Conservation (phyloP, 2,329 filamentous ascomycete genomes). For the Ophiosphaerella korrae region DNA sequence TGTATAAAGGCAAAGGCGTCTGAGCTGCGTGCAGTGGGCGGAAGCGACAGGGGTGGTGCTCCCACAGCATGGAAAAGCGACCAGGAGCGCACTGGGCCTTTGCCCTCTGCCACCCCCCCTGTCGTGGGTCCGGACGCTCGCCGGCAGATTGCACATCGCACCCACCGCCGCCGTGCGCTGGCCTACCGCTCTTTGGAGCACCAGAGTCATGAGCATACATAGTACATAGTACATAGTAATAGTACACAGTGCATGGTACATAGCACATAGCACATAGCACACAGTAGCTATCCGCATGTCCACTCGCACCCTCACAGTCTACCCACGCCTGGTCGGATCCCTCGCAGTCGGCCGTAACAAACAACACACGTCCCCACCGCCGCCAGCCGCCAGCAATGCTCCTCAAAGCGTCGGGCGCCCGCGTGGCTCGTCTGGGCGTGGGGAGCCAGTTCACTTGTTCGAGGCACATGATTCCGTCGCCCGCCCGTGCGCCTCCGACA, state of each 20-base stretch:
- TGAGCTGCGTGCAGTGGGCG: constrained; percentile 7
- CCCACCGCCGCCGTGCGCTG: constrained; percentile 11
- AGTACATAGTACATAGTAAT: no score
- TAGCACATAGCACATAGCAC: no score
- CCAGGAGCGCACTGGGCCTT: constrained; percentile 14
- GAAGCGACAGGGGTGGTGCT: constrained; percentile 16
- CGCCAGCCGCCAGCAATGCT: constrained; percentile 9
- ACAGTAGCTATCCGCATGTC: no score
- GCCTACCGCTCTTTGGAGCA: constrained; percentile 16
- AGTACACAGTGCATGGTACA: no score
- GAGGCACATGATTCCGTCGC: constrained; percentile 36
- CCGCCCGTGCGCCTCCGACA: constrained; percentile 19
- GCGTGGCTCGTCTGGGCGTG: constrained; percentile 38
- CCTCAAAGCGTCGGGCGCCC: constrained; percentile 26
- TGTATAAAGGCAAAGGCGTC: constrained; percentile 24
- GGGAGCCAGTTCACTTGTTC: constrained; percentile 15
- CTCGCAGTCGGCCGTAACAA: not conserved
- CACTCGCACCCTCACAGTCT: no score
- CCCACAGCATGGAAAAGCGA: constrained; percentile 7
- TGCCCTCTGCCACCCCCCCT: not conserved
- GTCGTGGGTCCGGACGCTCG: constrained; percentile 22
- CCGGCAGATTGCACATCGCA: constrained; percentile 26
- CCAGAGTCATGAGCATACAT: not conserved
- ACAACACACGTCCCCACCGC: constrained; percentile 12
- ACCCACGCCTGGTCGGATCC: no score